phyloP scores from a whole-genome alignment of 192 early-diverging fungal species.

The Coemansia sp. region DNA sequence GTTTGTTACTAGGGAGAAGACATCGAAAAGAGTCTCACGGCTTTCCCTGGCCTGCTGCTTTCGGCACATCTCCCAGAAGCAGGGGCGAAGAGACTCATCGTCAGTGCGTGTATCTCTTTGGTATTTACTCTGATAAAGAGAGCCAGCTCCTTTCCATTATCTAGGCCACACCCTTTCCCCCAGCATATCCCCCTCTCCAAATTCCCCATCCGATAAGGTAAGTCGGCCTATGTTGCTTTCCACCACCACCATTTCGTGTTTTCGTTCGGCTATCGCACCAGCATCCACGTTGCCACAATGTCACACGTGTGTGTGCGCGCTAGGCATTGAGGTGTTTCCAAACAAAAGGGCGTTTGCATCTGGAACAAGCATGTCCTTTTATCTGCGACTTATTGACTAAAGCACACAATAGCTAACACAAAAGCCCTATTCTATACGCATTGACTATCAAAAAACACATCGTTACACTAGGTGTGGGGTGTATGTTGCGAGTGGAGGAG shows the following conservation, averaged over 20 bases:
- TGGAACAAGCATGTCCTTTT: background rate
- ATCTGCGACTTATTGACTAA: background rate
- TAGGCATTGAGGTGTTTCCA: background rate
- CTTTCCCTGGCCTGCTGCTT: background rate
- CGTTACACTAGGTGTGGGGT: background rate
- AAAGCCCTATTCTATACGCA: background rate
- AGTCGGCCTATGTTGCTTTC: background rate
- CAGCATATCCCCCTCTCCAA: background rate
- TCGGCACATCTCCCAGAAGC: background rate
- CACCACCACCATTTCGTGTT: background rate
- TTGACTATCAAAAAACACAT: background rate
- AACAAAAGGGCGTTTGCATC: background rate
- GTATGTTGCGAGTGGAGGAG: background rate
- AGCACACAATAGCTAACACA: background rate
- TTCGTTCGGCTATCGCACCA: background rate
- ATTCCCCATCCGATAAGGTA: conserved; percentile 7
- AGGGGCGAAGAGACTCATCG: background rate
- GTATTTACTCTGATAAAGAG: background rate
- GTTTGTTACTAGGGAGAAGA: background rate
- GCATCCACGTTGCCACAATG: background rate
- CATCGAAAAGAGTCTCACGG: no score
- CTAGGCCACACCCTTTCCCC: no score
- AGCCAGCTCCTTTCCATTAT: no score
- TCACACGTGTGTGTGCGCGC: background rate
- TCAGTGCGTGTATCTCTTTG: no score